These are phyloP conservation scores for Backusella psychrophila DNA, from an alignment of 192 early-diverging fungal species.

Conservation along the genomic window DNA sequence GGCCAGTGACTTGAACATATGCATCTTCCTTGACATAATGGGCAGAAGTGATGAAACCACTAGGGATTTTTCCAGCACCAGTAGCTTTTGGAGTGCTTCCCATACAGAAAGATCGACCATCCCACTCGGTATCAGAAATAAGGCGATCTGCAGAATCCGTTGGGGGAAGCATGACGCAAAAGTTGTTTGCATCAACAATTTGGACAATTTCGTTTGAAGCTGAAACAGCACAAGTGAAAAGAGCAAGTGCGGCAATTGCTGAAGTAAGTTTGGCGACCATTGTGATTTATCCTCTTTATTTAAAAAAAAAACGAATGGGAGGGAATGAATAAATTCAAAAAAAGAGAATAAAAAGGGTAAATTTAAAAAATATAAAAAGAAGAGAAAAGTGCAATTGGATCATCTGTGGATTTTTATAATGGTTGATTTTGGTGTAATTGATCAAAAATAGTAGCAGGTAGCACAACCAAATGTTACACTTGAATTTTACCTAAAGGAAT, in stretches of 20 bases:
- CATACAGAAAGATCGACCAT: conserved; percentile 45
- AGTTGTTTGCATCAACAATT: conserved; percentile 34
- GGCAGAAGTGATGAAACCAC: conserved; percentile 42
- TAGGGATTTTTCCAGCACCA: conserved; percentile 33
- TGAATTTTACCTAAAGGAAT: background rate
- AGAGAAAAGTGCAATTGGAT: background rate
- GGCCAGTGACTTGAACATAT: conserved; percentile 59
- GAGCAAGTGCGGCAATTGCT: background rate
- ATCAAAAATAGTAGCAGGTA: conserved; percentile 1
- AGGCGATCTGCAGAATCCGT: conserved; percentile 25
- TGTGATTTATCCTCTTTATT: background rate
- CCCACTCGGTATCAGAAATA: conserved; percentile 41
- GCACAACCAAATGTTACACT: background rate
- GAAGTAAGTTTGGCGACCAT: conserved; percentile 1
- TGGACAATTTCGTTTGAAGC: conserved; percentile 24
- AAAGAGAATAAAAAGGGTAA: background rate
- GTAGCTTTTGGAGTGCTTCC: conserved; percentile 33
- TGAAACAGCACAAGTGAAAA: background rate
- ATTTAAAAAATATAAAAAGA: background rate
- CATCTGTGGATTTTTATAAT: background rate
- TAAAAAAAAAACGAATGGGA: background rate
- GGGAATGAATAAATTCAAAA: background rate
- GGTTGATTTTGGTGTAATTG: background rate
- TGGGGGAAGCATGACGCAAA: conserved; percentile 43
- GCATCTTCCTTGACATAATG: conserved; percentile 31